Evolutionary conservation across 2,329 filamentous ascomycete genomes (phyloP).

Genomic region (Pestalotiopsis sp.): DNA sequence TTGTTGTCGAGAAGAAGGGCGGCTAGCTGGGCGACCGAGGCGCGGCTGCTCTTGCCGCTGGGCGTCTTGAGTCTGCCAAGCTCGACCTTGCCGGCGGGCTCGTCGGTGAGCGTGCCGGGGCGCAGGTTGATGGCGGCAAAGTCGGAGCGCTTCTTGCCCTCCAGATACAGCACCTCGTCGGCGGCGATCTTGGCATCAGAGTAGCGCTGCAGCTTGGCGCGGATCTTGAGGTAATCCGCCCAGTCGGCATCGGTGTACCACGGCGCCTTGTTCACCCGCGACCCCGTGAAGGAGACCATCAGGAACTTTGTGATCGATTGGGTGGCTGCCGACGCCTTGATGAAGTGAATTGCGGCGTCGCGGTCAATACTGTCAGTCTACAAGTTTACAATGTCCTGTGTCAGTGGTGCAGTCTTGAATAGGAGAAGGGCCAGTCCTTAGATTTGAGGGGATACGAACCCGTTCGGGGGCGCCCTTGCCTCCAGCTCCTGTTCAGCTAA

Average conservation of each 20-base stretch:
- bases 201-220: slow-evolving; percentile 53
- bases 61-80: slow-evolving; percentile 47
- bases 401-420: not conserved
- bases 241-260: slow-evolving; percentile 59
- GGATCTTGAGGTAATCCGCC: slow-evolving; percentile 42
- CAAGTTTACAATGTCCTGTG: not conserved
- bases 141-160: slow-evolving; percentile 41
- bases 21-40: slow-evolving; percentile 62
- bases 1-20: slow-evolving; percentile 56
- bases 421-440: not conserved
- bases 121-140: slow-evolving; percentile 58
- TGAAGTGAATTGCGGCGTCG: slow-evolving; percentile 66
- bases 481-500: slow-evolving; percentile 52
- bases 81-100: slow-evolving; percentile 49
- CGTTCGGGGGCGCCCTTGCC: slow-evolving; percentile 60
- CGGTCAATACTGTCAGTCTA: slow-evolving; percentile 37
- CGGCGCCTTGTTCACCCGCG: slow-evolving; percentile 51
- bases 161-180: slow-evolving; percentile 58
- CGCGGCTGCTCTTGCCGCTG: slow-evolving; percentile 51
- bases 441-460: slow-evolving; percentile 28
- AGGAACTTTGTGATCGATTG: slow-evolving; percentile 64
- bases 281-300: slow-evolving; percentile 64
- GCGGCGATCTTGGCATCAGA: slow-evolving; percentile 64
- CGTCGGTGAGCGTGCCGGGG: slow-evolving; percentile 52
- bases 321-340: slow-evolving; percentile 59